Conservation (phyloP, 176 grass and related monocot species). For the Tillandsia leiboldiana region DNA sequence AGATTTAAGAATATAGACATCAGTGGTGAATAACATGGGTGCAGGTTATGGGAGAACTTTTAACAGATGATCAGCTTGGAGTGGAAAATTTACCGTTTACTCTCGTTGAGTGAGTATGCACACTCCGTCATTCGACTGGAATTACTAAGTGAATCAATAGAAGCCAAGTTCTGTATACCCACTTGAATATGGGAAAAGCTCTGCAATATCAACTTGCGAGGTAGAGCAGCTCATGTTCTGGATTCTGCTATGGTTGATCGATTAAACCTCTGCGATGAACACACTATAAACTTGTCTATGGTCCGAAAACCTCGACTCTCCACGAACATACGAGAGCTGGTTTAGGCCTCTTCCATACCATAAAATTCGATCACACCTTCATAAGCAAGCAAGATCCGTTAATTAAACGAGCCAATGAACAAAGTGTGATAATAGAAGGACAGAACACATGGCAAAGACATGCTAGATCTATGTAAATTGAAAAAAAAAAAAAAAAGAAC, state of each 20-base stretch:
- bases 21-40: background rate
- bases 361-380: constrained; percentile 87
- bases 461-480: too few species aligned
- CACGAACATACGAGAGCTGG: constrained; percentile 75
- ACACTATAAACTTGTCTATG: constrained; percentile 85
- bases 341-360: constrained; percentile 75
- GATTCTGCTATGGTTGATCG: constrained; percentile 48
- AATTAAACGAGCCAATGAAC: background rate
- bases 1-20: background rate
- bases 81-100: background rate
- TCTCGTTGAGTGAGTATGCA: background rate
- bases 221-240: constrained; percentile 42
- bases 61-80: background rate
- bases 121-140: background rate
- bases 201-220: constrained; percentile 63
- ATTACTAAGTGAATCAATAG: constrained; percentile 35
- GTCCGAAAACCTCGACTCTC: constrained; percentile 85
- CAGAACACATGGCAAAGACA: too few species aligned
- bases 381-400: constrained; percentile 14
- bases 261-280: constrained; percentile 74
- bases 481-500: constrained; percentile 18
- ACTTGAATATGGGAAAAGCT: constrained; percentile 47
- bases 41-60: too few species aligned
- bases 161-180: constrained; percentile 78
- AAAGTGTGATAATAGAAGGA: too few species aligned